Conservation (phyloP, 495 filamentous ascomycete species). For the Neurospora sp. region DNA sequence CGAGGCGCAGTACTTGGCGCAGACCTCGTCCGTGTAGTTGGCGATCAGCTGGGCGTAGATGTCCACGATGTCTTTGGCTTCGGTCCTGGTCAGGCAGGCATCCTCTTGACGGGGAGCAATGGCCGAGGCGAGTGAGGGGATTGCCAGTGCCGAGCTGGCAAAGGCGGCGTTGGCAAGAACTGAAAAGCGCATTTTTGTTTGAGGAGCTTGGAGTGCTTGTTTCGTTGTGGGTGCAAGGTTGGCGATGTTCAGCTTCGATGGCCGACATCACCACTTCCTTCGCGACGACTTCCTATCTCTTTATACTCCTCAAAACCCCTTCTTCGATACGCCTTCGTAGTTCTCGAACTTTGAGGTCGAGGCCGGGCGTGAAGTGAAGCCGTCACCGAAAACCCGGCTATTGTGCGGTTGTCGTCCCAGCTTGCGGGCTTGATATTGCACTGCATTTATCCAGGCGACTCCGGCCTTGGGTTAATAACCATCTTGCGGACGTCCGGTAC, state of each 20-base stretch:
- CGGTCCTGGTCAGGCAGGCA: conserved; percentile 19
- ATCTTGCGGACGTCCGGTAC: conserved; percentile 16
- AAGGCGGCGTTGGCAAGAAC: conserved; percentile 15
- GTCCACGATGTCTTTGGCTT: conserved; percentile 21
- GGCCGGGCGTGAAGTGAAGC: neutral
- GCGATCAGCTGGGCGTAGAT: conserved; percentile 23
- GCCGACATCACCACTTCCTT: neutral
- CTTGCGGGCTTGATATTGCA: conserved; percentile 6
- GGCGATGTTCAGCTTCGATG: conserved; percentile 1
- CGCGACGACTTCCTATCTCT: neutral
- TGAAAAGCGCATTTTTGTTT: conserved; percentile 19
- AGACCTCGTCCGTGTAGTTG: conserved; percentile 24
- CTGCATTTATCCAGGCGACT: conserved; percentile 19
- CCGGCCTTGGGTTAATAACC: conserved; percentile 15
- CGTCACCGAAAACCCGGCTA: neutral
- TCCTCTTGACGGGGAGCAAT: conserved; percentile 6
- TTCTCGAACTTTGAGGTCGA: neutral
- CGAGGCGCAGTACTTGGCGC: conserved; percentile 27
- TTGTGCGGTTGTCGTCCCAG: neutral
- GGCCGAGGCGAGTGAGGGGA: conserved; percentile 12
- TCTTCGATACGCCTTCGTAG: neutral
- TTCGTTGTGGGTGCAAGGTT: neutral
- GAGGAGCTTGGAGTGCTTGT: neutral
- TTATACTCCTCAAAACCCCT: conserved; percentile 3
- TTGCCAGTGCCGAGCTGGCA: conserved; percentile 18